Evolutionary conservation across 306 rosid genomes (phyloP), one percentile per base, ranked within the genome.

Genomic region (Quillaja saponaria): DNA sequence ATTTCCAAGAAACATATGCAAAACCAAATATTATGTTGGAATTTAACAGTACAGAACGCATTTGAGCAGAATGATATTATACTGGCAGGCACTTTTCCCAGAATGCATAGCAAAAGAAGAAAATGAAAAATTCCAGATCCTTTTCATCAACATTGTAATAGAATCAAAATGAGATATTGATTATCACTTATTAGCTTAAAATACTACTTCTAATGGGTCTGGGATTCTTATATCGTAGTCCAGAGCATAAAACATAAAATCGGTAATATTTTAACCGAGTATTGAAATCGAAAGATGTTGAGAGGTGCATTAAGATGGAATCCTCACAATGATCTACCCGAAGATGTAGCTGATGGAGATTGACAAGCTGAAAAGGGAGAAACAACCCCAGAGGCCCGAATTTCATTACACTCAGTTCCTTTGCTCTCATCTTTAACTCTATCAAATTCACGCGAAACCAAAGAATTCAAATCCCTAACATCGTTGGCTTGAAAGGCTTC

Each of bases 241-340:
- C 31, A 25, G 4, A 25, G 20, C 70, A 64, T 8, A 63, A 19
- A 71, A 64, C 3, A 65, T 5, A 4, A 68, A 60, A 2, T 14
- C 2, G 54, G 39, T 28, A 19, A 47, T 14, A 25, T 33, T 38
- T 15, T 13, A 12, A 20, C 21, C 35, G 4, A 16, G 1, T 25
- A 25, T 4, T 25, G 31, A 20, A 39, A 68, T 63, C 17, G 21
- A 21, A 41, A 58, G n/a, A 46, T 4, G 8, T 14, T 1, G 45
- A 31, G 14, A 68, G 16, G 38, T 48, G 57, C 67, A 73, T 63
- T 35, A 58, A 5, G 34, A 57, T 9, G 60, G 35, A 81, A 82
- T 49, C 68, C 95, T 90, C 88, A 90, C 97, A 60, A 55, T 79
- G 90, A 64, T 77, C 68, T 46, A 59, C 69, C 67, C 8, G 81